Evolutionary conservation across 2,329 filamentous ascomycete species (phyloP), one percentile per base, ranked within the genome.

Genomic region (Mariannaea elegans): DNA sequence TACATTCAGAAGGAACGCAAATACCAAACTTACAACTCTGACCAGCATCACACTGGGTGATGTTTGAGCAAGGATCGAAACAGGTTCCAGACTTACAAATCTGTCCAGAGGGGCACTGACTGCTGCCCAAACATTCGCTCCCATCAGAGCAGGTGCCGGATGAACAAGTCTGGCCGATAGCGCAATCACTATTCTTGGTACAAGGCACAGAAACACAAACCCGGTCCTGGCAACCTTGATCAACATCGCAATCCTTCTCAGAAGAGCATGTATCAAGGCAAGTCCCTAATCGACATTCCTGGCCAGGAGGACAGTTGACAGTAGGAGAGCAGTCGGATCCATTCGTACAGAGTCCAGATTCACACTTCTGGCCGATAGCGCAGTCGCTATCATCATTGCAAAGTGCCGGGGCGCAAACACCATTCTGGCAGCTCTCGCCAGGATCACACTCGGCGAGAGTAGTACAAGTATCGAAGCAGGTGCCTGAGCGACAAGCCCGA

Each of bases 21-120:
- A 50, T 23, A 7, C 27, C 21, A 16, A 21, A 44, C 21, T 44
- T n/a, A 13, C 38, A 56, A 1, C 12, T 56, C 38, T 50, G 38
- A 4, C 54, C 46, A n/a, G 21, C 32, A 2, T 14, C 10, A 21
- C 55, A 57, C 3, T 52, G 34, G 7, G 24, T 8, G 13, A n/a
- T 34, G 4, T 18, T 14, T 3, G 49, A 32, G 18, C 49, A 52
- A 10, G 27, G 39, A 14, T 23, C 16, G 38, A 52, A 42, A 13
- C 54, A 57, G 3, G 23, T 38, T 19, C 54, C 54, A 19, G 47
- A 46, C 7, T 21, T 18, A 10, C 56, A 59, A 1, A 27, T 42
- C 36, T 59, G 23, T 8, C 41, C 49, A 14, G 19, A 4, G 9
- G 47, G 2, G 14, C 55, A 58, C 8, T 50, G 32, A 13, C 8